phyloP scores from a whole-genome alignment of 345 rosid species.

The Lenwebbia sp. region DNA sequence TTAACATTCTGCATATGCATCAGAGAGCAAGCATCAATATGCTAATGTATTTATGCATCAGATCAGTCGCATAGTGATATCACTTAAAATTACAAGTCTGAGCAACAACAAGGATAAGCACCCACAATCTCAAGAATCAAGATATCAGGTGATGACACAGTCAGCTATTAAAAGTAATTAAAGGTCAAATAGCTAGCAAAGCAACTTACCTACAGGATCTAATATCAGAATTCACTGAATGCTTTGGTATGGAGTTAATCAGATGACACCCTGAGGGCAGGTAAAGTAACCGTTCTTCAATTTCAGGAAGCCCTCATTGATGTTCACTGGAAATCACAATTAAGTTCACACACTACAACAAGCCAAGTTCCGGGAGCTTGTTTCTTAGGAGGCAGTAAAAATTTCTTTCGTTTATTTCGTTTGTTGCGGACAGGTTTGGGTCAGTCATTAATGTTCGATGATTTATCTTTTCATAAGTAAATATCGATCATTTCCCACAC shows the following conservation, averaged over 20 bases:
- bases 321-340: background rate
- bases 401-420: background rate
- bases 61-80: background rate
- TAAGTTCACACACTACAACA: background rate
- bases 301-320: background rate
- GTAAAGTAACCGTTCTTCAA: background rate
- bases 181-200: background rate
- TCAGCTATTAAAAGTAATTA: background rate
- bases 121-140: background rate
- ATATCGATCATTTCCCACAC: background rate
- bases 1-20: constrained; percentile 62
- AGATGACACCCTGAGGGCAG: background rate
- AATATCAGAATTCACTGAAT: background rate
- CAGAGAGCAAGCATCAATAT: background rate
- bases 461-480: background rate
- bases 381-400: background rate
- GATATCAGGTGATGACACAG: background rate
- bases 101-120: background rate
- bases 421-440: background rate
- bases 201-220: background rate
- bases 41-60: background rate
- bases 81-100: background rate
- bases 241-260: background rate
- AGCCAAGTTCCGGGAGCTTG: background rate
- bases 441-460: background rate